Base-by-base conservation (phyloP, 2,329 filamentous ascomycete species). In the Cadophora sp. region DNA sequence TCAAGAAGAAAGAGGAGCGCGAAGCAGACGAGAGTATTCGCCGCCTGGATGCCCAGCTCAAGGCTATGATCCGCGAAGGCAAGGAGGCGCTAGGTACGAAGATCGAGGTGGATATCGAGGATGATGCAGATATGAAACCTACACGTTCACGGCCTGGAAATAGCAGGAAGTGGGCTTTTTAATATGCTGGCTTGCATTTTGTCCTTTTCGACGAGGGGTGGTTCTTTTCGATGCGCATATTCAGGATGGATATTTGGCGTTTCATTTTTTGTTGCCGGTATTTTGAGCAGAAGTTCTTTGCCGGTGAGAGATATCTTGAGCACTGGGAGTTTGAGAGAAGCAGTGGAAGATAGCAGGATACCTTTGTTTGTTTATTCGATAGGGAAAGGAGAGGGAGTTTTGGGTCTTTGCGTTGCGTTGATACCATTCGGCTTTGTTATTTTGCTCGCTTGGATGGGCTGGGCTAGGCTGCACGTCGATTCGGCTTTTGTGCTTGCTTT, bases 51-150 rank as follows among this genome's bases (percentile, higher is more conserved):
- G 85, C 88, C 59, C 89, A 92, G 74, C 82, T 98, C 59, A 88
- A 92, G 76, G 91, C 90, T 40, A 93, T 99, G 91, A 97, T 99
- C 65, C 86, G 90, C 1, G 91, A 98, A 79, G 96, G 94, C 0
- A 91, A 91, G 74, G 91, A 96, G 79, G 96, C 96, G 1, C 81
- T 99, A 22, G 94, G 91, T 1, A 92, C 91, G 24, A 91, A 83
- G 50, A 69, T 77, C 1, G 72, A 73, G 51, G 72, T 76, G 31
- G 74, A 75, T 58, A 71, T 73, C 40, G 71, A 74, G 46, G 73
- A 76, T 67, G 73, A 74, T 51, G 58, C 61, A 22, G 64, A 64
- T 48, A n/a, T 48, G 48, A 34, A 43, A 4, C 34, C 16, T 29
- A 24, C 40, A 7, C 27, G 27, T 12, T 37, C 53, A 29, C 11